Evolutionary conservation across 768 basidiomycete species (phyloP).

Genomic region (Naganishia antarctica): DNA sequence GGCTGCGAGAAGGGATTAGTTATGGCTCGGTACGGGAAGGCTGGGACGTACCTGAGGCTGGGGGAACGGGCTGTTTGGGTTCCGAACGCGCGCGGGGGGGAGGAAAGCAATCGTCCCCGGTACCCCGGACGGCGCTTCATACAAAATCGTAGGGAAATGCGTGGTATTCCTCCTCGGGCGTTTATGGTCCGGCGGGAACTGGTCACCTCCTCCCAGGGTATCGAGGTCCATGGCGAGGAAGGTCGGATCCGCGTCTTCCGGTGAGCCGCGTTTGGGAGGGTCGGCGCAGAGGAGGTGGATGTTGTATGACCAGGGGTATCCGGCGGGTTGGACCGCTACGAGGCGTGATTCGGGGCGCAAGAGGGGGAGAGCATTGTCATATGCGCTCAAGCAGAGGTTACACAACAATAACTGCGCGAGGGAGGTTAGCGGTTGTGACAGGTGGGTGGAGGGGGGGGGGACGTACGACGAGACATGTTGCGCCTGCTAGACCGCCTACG

Average conservation of each 20-base stretch:
- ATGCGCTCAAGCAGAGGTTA: slow-evolving; percentile 44
- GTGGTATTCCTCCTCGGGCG: slow-evolving; percentile 17
- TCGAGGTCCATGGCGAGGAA: neutral
- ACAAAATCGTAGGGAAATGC: slow-evolving; percentile 41
- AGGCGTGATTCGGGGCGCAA: slow-evolving; percentile 34
- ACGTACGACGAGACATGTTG: slow-evolving; percentile 42
- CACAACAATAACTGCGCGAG: slow-evolving; percentile 41
- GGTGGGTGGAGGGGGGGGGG: neutral
- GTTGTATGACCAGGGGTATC: slow-evolving; percentile 36
- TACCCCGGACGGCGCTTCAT: slow-evolving; percentile 46
- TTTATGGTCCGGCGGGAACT: slow-evolving; percentile 24
- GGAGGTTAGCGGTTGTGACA: neutral
- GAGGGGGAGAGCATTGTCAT: slow-evolving; percentile 38
- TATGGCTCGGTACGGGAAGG: no score
- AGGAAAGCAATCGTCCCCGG: slow-evolving; percentile 44
- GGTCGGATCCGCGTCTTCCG: neutral
- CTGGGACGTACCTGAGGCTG: no score
- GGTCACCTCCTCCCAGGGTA: neutral
- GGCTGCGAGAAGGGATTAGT: no score
- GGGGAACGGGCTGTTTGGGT: slow-evolving; percentile 30
- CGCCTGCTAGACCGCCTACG: slow-evolving; percentile 40
- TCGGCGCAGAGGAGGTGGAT: slow-evolving; percentile 45
- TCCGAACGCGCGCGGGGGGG: slow-evolving; percentile 34
- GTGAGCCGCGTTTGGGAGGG: slow-evolving; percentile 24
- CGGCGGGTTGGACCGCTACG: slow-evolving; percentile 32